Conservation (phyloP, 768 basidiomycete species). For the Thelephora aurantiotincta region DNA sequence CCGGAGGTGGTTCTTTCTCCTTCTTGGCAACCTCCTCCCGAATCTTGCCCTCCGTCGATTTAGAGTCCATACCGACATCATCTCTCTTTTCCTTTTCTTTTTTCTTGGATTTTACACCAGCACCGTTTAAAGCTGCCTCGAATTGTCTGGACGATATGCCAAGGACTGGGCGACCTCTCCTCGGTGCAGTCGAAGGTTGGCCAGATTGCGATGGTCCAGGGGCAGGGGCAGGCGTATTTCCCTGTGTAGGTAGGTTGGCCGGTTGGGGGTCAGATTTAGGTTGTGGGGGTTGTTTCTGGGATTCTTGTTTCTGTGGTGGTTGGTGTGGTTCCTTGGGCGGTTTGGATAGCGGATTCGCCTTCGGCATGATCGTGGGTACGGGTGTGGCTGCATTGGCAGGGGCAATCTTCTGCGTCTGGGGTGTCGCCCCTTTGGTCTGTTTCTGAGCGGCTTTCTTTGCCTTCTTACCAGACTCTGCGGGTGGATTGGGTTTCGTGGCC, state of each 20-base stretch:
- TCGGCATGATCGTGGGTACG: constrained; percentile 6
- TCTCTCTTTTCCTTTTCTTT: constrained; percentile 20
- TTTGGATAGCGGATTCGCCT: not conserved
- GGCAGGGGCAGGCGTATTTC: constrained; percentile 5
- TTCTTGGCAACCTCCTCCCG: not conserved
- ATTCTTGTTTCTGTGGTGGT: not conserved
- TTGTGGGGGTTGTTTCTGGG: constrained; percentile 1
- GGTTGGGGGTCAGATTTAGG: constrained; percentile 7
- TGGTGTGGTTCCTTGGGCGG: constrained; percentile 9
- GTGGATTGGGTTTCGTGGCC: constrained; percentile 4
- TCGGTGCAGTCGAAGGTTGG: constrained; percentile 14
- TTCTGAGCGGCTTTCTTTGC: constrained; percentile 20
- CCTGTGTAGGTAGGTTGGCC: constrained; percentile 11
- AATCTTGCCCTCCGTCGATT: not conserved
- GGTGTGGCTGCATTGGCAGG: not conserved
- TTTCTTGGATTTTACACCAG: constrained; percentile 30
- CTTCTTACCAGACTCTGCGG: constrained; percentile 5
- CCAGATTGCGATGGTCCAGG: constrained; percentile 7
- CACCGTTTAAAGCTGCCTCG: constrained; percentile 56
- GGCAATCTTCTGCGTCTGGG: not conserved
- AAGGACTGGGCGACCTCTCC: constrained; percentile 42
- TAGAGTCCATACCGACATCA: constrained; percentile 10
- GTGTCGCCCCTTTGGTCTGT: constrained; percentile 4
- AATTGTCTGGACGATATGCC: constrained; percentile 56
- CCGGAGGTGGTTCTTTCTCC: not conserved